Percentiles rank a stretch among this genome's conserved stretches.
Conservation (phyloP, 2,329 filamentous ascomycete genomes). For the Thelonectria rubi region DNA sequence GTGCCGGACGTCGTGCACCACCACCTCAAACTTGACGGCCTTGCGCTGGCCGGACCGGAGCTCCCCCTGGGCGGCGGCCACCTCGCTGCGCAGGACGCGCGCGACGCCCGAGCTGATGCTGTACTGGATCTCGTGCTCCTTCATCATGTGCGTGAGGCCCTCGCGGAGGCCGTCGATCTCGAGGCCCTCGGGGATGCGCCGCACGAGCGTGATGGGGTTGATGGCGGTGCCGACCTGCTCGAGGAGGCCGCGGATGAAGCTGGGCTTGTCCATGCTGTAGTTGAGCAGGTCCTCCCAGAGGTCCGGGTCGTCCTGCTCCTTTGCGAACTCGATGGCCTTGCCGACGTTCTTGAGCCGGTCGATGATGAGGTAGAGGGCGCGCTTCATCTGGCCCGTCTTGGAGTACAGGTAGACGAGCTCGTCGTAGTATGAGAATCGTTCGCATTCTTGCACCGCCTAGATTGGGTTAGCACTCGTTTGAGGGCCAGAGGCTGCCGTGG, state of each 20-base stretch:
- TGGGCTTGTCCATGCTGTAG: conserved; percentile 97
- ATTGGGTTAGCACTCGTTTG: conserved; percentile 22
- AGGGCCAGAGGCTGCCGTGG: no score
- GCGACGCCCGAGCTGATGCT: conserved; percentile 93
- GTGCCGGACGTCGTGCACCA: conserved; percentile 55
- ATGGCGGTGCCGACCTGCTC: conserved; percentile 95
- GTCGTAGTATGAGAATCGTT: conserved; percentile 80
- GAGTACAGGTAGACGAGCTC: conserved; percentile 96
- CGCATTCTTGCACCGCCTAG: conserved; percentile 78
- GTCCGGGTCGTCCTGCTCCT: conserved; percentile 89
- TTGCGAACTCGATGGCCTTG: conserved; percentile 93
- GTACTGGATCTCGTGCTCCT: conserved; percentile 94
- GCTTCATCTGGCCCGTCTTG: conserved; percentile 93
- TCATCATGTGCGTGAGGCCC: conserved; percentile 88
- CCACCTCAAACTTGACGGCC: conserved; percentile 88
- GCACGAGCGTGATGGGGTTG: conserved; percentile 88
- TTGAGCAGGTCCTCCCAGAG: conserved; percentile 94
- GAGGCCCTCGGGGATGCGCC: conserved; percentile 89
- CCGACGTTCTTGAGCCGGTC: conserved; percentile 90
- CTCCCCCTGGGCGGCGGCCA: conserved; percentile 82
- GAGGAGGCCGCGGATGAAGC: conserved; percentile 89
- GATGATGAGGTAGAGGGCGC: conserved; percentile 91
- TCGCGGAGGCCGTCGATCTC: conserved; percentile 92
- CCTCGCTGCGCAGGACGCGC: conserved; percentile 85
- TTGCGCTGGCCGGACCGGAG: conserved; percentile 81